Evolutionary conservation across 495 filamentous ascomycete genomes (phyloP), one percentile per base, ranked within the genome.

Genomic region (Halenospora varia): DNA sequence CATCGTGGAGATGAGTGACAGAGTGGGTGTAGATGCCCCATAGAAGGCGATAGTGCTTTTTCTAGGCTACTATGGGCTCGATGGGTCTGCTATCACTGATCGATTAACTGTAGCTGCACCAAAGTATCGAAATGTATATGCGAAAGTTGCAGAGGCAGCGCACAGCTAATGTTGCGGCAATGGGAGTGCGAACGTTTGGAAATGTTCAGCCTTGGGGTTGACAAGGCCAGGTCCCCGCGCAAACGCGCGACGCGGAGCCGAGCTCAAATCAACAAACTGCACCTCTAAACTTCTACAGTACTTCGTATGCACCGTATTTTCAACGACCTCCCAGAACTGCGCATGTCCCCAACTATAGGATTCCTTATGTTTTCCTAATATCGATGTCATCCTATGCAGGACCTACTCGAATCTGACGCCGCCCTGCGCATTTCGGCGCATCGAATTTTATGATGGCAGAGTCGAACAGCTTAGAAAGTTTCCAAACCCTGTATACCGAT

Each of bases 401-500:
- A 50, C 41, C 39, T 57, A 50, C 64, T 68, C 59, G 66, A 55
- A 62, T 66, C 62, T 55, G 46, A 53, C 57, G 45, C 25, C 48
- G 13, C 42, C 19, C 48, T 35, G 49, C 48, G 52, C 48, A 53
- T 11, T 29, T 56, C 47, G 57, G 55, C 60, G 56, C 60, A 60
- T 50, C 60, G 51, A 57, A 53, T 52, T 47, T 65, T 51, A 71
- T 61, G 56, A 93, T 91, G 90, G 82, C 83, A 65, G 82, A 84
- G 47, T 68, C 77, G 55, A 79, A 81, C 64, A 79, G 75, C 54
- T 76, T 91, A 67, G 83, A 82, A 58, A 78, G 79, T 70, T 82
- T 96, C 58, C 83, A 87, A 69, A 85, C 79, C 70, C 79, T 96
- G 48, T 88, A 92, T 69, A 81, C 83, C 63, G 90, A 96, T 70